These are phyloP conservation scores for Leptographium flavum DNA, from an alignment of 2,329 filamentous ascomycete genomes.

Conservation along the genomic window DNA sequence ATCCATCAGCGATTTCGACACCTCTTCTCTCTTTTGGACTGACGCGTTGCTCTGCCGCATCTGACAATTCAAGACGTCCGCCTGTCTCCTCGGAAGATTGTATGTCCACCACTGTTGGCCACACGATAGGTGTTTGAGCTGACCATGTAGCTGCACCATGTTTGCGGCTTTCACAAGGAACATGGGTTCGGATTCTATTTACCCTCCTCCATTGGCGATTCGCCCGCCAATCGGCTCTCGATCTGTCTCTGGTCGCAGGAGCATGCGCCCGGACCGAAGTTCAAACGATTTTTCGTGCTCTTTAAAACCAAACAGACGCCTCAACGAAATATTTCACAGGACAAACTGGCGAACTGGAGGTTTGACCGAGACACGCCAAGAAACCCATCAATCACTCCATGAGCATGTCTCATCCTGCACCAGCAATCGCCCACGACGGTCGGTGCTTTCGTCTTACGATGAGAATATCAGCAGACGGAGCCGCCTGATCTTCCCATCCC, in stretches of 20 bases:
- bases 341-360: slow-evolving; percentile 2
- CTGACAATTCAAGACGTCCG: too few species aligned
- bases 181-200: neutral
- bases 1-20: neutral
- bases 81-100: too few species aligned
- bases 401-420: neutral
- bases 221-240: neutral
- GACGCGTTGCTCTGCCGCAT: neutral
- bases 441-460: too few species aligned
- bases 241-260: neutral
- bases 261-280: neutral
- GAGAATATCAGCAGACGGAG: neutral
- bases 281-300: neutral
- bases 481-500: neutral
- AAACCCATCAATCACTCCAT: neutral
- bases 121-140: neutral
- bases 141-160: neutral
- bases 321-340: neutral
- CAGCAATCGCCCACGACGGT: too few species aligned
- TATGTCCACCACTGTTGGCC: neutral
- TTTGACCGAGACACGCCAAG: neutral
- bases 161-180: neutral
- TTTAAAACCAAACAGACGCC: neutral
- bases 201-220: too few species aligned
- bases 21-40: neutral